A percentile compares a stretch with the other conserved stretches of the same genome.
Conservation (phyloP, 345 rosid species). For the Erodium maritimum region DNA sequence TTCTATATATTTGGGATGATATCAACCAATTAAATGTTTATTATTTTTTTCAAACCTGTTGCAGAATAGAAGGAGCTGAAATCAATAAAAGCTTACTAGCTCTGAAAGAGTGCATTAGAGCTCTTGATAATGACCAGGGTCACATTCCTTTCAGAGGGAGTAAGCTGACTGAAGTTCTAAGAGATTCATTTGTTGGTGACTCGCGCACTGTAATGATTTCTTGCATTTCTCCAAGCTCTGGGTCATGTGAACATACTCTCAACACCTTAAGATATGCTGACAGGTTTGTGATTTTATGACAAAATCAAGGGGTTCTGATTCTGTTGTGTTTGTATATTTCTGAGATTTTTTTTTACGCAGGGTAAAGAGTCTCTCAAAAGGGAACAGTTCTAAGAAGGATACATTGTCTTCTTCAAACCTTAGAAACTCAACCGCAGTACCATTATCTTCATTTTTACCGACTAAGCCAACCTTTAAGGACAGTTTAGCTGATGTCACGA, state of each 20-base stretch:
- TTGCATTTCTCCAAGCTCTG: slow-evolving; percentile 59
- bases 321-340: slow-evolving; percentile 5
- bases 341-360: slow-evolving; percentile 20
- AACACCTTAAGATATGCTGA: slow-evolving; percentile 63
- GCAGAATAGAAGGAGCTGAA: slow-evolving; percentile 65
- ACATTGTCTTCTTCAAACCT: slow-evolving; percentile 27
- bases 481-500: slow-evolving; percentile 16
- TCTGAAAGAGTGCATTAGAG: slow-evolving; percentile 58
- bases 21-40: too few species aligned
- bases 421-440: slow-evolving; percentile 32
- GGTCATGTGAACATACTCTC: slow-evolving; percentile 59
- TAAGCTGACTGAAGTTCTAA: slow-evolving; percentile 59
- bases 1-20: too few species aligned
- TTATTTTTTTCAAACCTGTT: neutral
- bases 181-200: slow-evolving; percentile 65
- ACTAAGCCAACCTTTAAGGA: slow-evolving; percentile 22
- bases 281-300: slow-evolving; percentile 23
- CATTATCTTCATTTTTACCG: neutral
- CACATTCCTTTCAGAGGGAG: slow-evolving; percentile 68
- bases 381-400: slow-evolving; percentile 37
- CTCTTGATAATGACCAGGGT: slow-evolving; percentile 58
- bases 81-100: slow-evolving; percentile 61
- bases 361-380: slow-evolving; percentile 61
- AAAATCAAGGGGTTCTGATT: neutral
- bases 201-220: slow-evolving; percentile 68